Evolutionary conservation across 305 asterid species (phyloP).

Genomic region (Fraxinus platypoda): DNA sequence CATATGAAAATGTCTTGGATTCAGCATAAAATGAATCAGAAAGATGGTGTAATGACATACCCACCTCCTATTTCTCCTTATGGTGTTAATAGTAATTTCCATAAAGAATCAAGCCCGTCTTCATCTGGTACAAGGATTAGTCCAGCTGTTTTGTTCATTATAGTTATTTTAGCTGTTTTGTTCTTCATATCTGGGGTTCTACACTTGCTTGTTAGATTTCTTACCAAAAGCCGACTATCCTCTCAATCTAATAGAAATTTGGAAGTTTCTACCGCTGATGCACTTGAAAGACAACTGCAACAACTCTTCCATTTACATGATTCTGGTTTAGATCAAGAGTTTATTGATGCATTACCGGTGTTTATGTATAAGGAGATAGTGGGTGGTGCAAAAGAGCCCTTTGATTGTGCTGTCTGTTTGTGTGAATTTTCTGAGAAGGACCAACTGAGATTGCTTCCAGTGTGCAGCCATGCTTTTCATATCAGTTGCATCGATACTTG

Average conservation of each 20-base stretch:
- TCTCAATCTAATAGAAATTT: slow-evolving; percentile 47
- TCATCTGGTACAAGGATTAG: slow-evolving; percentile 61
- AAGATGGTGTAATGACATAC: slow-evolving; percentile 36
- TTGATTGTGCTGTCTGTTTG: slow-evolving; percentile 95
- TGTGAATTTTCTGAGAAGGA: slow-evolving; percentile 80
- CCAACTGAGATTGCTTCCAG: slow-evolving; percentile 83
- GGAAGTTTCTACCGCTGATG: slow-evolving; percentile 53
- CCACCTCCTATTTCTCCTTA: slow-evolving; percentile 52
- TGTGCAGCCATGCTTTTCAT: slow-evolving; percentile 97
- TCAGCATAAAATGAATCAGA: slow-evolving; percentile 27
- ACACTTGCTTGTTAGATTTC: slow-evolving; percentile 76
- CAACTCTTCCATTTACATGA: slow-evolving; percentile 94
- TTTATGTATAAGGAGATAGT: slow-evolving; percentile 82
- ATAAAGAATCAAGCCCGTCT: slow-evolving; percentile 47
- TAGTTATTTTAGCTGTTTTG: slow-evolving; percentile 70
- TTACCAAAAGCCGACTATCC: slow-evolving; percentile 54
- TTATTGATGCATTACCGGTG: slow-evolving; percentile 86
- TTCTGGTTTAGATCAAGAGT: slow-evolving; percentile 89
- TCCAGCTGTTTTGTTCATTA: slow-evolving; percentile 75
- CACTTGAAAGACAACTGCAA: slow-evolving; percentile 80
- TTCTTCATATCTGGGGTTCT: slow-evolving; percentile 85
- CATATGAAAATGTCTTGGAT: slow-evolving; percentile 45
- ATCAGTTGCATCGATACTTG: slow-evolving; percentile 88
- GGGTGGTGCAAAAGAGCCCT: slow-evolving; percentile 89
- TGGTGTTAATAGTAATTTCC: slow-evolving; percentile 35